Percentiles rank a stretch among this genome's conserved stretches.
Conservation (phyloP, 768 basidiomycete genomes). For the Dentipellis fragilis region DNA sequence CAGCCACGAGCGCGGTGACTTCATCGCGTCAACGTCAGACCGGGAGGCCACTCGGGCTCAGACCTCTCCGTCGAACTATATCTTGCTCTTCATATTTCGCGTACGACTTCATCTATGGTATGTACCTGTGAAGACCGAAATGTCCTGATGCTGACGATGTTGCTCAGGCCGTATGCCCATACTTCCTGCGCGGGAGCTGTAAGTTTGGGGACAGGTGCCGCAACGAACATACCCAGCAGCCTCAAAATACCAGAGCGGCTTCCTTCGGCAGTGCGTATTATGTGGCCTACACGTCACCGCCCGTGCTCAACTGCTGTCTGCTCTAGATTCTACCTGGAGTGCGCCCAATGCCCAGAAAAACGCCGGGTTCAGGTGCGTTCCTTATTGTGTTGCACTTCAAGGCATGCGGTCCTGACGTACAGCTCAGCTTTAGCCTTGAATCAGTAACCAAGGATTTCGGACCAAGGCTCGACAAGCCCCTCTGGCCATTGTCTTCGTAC, state of each 20-base stretch:
- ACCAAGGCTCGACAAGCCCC: constrained; percentile 43
- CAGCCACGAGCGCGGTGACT: too few relatives aligned
- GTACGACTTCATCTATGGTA: too few relatives aligned
- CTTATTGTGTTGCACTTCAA: too few relatives aligned
- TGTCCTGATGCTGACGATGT: too few relatives aligned
- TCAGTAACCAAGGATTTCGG: constrained; percentile 47
- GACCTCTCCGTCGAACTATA: too few relatives aligned
- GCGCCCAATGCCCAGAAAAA: constrained; percentile 3
- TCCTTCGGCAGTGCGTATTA: constrained; percentile 38
- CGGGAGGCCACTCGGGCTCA: too few relatives aligned
- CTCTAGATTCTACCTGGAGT: constrained; percentile 9
- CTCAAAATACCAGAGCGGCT: constrained; percentile 14
- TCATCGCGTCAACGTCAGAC: too few relatives aligned
- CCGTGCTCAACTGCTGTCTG: constrained; percentile 8
- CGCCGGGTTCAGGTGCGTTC: constrained; percentile 8
- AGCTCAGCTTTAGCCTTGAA: constrained; percentile 36
- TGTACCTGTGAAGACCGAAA: too few relatives aligned
- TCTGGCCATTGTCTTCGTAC: constrained; percentile 74
- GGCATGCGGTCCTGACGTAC: too few relatives aligned
- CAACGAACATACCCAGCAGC: constrained; percentile 42
- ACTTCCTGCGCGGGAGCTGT: constrained; percentile 50
- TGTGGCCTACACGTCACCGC: constrained; percentile 1
- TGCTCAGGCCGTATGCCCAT: constrained; percentile 43
- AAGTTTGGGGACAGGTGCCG: constrained; percentile 51
- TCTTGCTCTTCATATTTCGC: too few relatives aligned